Base-by-base conservation (phyloP, 2,329 filamentous ascomycete species). In the Blastomyces gilchristii region DNA sequence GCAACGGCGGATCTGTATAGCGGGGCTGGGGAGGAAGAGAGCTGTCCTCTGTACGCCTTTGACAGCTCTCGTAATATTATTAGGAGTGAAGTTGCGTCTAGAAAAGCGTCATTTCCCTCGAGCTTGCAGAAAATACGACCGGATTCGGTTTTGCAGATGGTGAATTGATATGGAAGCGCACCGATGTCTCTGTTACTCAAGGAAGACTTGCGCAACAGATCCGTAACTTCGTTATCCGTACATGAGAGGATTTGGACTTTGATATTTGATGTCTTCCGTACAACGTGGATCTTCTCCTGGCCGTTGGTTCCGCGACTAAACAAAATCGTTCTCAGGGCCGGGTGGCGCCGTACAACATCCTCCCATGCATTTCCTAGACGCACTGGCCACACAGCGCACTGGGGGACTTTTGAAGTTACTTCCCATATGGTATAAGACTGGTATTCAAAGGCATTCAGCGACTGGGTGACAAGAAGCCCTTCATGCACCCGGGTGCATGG, bases 21-120 rank as follows among this genome's bases (percentile, higher is more conserved):
- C 3, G 62, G 52, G n/a, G n/a, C 60, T 28, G 49, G 14, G 31
- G 8, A n/a, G 8, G 43, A 45, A 34, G 56, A 45, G 28, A 64
- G 28, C 11, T 28, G 56, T 11, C 59, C 61, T 18, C 39, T 5
- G 49, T 65, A 65, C 1, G 28, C 56, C 7, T 34, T 11, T 28
- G 22, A 56, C 25, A 65, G 53, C 41, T 65, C 62, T 22, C 43
- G 57, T 28, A 64, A 41, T 11, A 65, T 62, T 6, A 65, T 62
- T 28, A 63, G 53, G 31, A 66, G 50, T 6, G 65, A 66, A 37
- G 60, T 50, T 25, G 63, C 65, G 50, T 66, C 65, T 11, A 66
- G 49, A 37, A 66, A 62, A 12, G 65, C 63, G 43, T 65, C 37
- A 25, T 57, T 61, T 8, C 62, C 65, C 34, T 65, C 61, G 11